Base-by-base conservation (phyloP, 1,139 yeast genomes). In the Zygoascus meyerae region DNA sequence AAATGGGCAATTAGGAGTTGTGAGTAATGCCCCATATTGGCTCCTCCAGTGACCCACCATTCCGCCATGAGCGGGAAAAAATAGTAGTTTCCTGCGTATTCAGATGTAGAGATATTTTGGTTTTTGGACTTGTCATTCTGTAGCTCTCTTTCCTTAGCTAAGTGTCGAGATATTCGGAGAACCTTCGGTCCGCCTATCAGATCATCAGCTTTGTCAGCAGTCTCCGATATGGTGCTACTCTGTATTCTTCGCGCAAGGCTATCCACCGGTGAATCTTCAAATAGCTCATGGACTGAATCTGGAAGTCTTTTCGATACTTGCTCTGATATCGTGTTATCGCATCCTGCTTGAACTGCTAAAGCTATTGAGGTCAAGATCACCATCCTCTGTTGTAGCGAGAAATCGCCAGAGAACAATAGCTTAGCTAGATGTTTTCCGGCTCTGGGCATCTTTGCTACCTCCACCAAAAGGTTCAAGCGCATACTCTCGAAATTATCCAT, bases 371-470 rank as follows among this genome's bases (percentile, higher is more conserved):
- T 72, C 29, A 83, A 62, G 16, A 82, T 68, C 47, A 71, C 63
- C 59, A 82, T 68, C 40, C 90, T 63, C 52, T 78, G 82, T 53
- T 79, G 83, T 15, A 83, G 65, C 0, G 87, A 81, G 55, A 78
- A 79, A 59, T 83, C 94, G 0, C 86, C 89, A 0, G 71, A 64
- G 3, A 73, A 64, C 28, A 82, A 65, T 36, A 78, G 59, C 30
- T 65, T 58, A 30, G 75, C 65, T 2, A 79, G 52, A 46, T 67
- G 69, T 0, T 66, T 55, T 0, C 69, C 59, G 0, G 74, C 71
- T 2, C 67, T 59, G 2, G 59, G 57, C 2, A 84, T 81, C 42
- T 67, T 67, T 2, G 78, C 69, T 1, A 81, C 69, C 0, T 86
- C 74, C 11, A 79, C 70, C 62, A 83, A 55, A 30, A 75, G 67